Evolutionary conservation across 169 alveolate species (phyloP), one percentile per base, ranked within the genome.

Genomic region (Cyclospora cayetanensis): DNA sequence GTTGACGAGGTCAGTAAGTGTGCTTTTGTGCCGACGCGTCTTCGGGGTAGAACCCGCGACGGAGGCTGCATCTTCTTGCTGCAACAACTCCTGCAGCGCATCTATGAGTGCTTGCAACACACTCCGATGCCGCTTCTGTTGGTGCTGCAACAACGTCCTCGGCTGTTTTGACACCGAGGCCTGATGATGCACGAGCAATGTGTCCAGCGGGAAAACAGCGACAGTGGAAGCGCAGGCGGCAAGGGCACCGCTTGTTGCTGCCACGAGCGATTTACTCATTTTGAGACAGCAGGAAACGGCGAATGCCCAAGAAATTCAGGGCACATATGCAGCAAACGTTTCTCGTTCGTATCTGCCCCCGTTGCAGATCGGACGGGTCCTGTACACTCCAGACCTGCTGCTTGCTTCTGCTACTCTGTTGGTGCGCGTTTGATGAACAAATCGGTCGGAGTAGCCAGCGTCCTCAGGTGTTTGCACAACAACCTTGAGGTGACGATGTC

Each of bases 21-120:
- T 60, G 72, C 72, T 60, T 1, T 46, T 46, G 60, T 46, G 11
- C 25, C 60, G 11, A 22, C 20, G 20, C 0, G 60, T 46, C 11
- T 12, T 15, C 11, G 60, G 25, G 20, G 60, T 46, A 22, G 60
- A 15, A 46, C 25, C 25, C 25, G 60, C 20, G 60, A 22, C 60
- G 11, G 60, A 15, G 11, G 60, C 60, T 12, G 35, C 31, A 12
- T 60, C 72, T 31, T 60, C 72, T n/a, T 60, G 72, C n/a, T 60
- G 72, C 72, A 60, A n/a, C 72, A 60, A 1, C 72, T 60, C 72
- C 72, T 60, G 72, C 72, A 60, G 27, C 35, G n/a, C 31, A 31
- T 60, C 72, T 15, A 12, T n/a, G 31, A 60, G 72, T n/a, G 72
- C 72, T 31, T 60, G 72, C 72, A 60, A n/a, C 27, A n/a, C 72